Evolutionary conservation across 2,329 filamentous ascomycete species (phyloP), one percentile per base, ranked within the genome.

Genomic region (Helotiales sp.): DNA sequence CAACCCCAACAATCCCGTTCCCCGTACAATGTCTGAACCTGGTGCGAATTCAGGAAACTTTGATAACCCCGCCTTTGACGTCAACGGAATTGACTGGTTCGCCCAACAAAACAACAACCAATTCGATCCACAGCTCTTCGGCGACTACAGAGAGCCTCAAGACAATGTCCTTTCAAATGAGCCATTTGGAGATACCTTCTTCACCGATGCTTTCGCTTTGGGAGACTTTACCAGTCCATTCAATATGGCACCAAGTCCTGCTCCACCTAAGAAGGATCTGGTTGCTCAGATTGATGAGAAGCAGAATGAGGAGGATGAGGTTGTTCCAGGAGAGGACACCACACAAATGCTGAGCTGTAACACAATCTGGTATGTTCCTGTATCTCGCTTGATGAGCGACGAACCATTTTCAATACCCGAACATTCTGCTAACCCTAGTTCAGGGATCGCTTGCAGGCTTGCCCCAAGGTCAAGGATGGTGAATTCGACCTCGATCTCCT

Each of bases 401-500:
- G 40, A 17, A 22, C 26, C 58, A 11, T 37, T 54, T 28, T 32
- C 24, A 50, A 54, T 47, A 60, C 34, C 28, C 10, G 40, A 49
- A 49, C 65, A 22, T 13, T 11, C 32, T n/a, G 55, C 65, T 71
- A 61, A 71, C 57, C 24, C 22, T 22, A 6, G 13, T 24, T 22
- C 76, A 97, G 95, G 96, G 93, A 97, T 79, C 93, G 93, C 80
- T 81, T 97, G 24, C 93, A 96, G 81, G 88, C 86, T 40, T 96
- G 93, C 79, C 90, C 93, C 68, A 93, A 91, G 78, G 96, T 97
- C 73, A 91, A 94, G 77, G 92, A 88, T 66, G 94, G 94, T 73
- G 94, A 96, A 73, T 93, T 98, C 71, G 96, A 99, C 73, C 91
- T 99, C 58, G 96, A 99, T 77, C 89, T 91, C 37, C 86, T 99